Evolutionary conservation across 352 stramenopile species (phyloP).

Genomic region (Hyaloperonospora brassicae): DNA sequence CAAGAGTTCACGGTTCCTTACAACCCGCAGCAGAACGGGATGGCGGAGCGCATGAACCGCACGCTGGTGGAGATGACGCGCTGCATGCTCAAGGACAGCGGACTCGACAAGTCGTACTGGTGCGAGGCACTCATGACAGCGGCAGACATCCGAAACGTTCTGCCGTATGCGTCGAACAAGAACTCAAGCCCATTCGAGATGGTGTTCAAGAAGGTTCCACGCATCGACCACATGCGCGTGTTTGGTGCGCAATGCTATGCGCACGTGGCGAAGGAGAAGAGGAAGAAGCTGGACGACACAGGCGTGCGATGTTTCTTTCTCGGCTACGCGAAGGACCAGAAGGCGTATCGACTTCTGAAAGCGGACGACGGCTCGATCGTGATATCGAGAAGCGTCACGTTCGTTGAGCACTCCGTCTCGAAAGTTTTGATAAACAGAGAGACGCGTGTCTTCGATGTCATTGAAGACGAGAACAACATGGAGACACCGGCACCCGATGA

Average conservation of each 20-base stretch:
- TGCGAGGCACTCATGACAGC: neutral
- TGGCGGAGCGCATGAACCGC: neutral
- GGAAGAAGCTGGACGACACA: neutral
- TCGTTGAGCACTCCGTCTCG: neutral
- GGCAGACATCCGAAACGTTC: neutral
- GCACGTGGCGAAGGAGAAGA: neutral
- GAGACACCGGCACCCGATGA: too few species aligned
- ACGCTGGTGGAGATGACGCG: neutral
- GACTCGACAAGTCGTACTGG: neutral
- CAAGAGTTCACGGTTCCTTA: neutral
- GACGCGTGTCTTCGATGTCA: too few species aligned
- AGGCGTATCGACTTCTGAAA: constrained; percentile 1
- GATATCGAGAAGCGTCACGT: constrained; percentile 1
- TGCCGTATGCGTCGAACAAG: neutral
- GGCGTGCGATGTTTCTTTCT: neutral
- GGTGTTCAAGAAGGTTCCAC: neutral
- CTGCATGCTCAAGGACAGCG: constrained; percentile 1
- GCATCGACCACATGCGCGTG: neutral
- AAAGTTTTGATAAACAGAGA: too few species aligned
- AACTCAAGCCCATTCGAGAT: neutral
- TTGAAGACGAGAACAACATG: too few species aligned
- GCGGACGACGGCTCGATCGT: neutral
- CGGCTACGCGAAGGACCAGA: neutral
- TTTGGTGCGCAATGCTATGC: neutral
- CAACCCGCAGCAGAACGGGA: neutral